Evolutionary conservation across 345 rosid species (phyloP).

Genomic region (Bruguiera sexangula): DNA sequence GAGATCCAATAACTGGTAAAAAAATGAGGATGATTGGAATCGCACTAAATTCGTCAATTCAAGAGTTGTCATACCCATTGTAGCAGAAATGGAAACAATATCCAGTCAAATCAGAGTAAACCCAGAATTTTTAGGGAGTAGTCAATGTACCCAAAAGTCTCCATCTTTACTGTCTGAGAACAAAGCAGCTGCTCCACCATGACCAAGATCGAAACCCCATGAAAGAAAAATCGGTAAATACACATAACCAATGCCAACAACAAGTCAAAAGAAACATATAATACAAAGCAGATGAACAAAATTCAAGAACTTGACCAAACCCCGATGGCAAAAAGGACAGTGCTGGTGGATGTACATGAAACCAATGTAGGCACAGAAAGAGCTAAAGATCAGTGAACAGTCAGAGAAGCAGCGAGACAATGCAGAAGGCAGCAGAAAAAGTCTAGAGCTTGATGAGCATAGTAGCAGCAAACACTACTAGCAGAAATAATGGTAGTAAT

Average conservation of each 20-base stretch:
- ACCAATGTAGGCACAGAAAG: slow-evolving; percentile 1
- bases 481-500: not conserved
- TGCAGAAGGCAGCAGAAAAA: not conserved
- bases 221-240: too few species aligned
- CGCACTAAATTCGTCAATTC: not conserved
- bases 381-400: not conserved
- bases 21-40: not conserved
- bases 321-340: not conserved
- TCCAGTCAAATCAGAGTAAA: not conserved
- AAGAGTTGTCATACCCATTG: not conserved
- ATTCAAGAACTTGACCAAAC: slow-evolving; percentile 9
- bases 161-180: slow-evolving; percentile 1
- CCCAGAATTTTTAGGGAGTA: not conserved
- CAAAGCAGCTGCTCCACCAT: not conserved
- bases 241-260: not conserved
- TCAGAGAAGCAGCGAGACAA: not conserved
- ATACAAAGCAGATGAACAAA: not conserved
- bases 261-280: not conserved
- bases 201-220: too few species aligned
- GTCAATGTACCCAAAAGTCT: slow-evolving; percentile 3
- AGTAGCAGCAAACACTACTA: not conserved
- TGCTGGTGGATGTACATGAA: not conserved
- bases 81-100: not conserved
- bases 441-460: not conserved
- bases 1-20: slow-evolving; percentile 1